phyloP scores from a whole-genome alignment of 805 yeast genomes.

The Candida cerambycidarum region DNA sequence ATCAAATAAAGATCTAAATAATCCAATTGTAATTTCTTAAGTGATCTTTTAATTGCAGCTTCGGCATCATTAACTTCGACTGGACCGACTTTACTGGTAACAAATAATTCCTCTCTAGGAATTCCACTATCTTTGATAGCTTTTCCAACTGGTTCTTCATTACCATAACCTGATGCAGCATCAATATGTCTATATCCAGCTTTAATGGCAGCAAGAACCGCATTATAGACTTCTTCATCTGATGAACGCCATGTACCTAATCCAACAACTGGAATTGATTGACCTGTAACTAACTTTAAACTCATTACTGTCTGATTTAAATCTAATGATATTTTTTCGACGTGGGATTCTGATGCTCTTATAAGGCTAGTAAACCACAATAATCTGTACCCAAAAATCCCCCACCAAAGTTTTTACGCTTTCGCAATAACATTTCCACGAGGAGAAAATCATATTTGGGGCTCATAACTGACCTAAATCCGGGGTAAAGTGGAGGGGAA shows the following conservation, averaged over 20 bases:
- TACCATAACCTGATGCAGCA: conserved; percentile 68
- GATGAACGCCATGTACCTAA: conserved; percentile 71
- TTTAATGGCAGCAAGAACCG: conserved; percentile 59
- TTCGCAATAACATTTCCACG: neutral
- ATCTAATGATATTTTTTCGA: neutral
- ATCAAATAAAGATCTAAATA: conserved; percentile 77
- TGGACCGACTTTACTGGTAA: conserved; percentile 71
- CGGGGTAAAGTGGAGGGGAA: conserved; percentile 2
- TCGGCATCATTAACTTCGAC: conserved; percentile 52
- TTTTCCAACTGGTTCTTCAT: conserved; percentile 64
- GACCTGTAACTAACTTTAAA: conserved; percentile 51
- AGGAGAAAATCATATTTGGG: neutral
- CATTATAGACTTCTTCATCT: conserved; percentile 51
- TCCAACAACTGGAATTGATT: conserved; percentile 62
- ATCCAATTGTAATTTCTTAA: conserved; percentile 63
- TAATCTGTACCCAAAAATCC: neutral
- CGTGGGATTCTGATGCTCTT: neutral
- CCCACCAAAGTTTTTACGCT: neutral
- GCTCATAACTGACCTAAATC: neutral
- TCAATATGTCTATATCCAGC: conserved; percentile 76
- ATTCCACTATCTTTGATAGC: conserved; percentile 57
- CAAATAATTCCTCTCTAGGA: conserved; percentile 61
- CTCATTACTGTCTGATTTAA: neutral
- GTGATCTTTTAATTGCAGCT: conserved; percentile 56
- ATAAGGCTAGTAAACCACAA: neutral